Evolutionary conservation across 2,329 filamentous ascomycete species (phyloP).

Genomic region (Neofusicoccum sp.): DNA sequence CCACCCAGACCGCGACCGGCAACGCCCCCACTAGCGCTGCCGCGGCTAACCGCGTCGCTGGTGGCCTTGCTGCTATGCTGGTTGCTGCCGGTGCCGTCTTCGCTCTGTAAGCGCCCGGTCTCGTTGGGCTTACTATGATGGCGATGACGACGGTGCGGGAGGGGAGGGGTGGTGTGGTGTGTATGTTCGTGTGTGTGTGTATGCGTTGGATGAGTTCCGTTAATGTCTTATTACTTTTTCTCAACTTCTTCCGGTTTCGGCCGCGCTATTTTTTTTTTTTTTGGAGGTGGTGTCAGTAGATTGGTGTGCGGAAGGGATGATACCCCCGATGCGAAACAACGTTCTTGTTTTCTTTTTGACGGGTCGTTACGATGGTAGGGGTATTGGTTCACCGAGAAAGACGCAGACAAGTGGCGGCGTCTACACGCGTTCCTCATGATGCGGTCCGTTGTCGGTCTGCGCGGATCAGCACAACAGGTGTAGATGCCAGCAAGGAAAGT

Average conservation of each 20-base stretch:
- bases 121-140: not conserved
- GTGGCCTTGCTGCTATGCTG: not conserved
- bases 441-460: not conserved
- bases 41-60: not conserved
- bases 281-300: not conserved
- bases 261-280: not conserved
- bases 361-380: not conserved
- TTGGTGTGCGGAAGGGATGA: slow-evolving; percentile 14
- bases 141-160: not conserved
- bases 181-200: too few species aligned
- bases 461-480: not conserved
- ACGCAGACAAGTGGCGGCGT: not conserved
- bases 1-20: slow-evolving; percentile 4
- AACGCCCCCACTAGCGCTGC: slow-evolving; percentile 2
- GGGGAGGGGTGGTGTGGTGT: not conserved
- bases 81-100: not conserved
- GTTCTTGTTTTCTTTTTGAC: not conserved
- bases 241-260: not conserved
- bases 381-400: not conserved
- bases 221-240: not conserved
- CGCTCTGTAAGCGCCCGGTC: not conserved
- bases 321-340: slow-evolving; percentile 14
- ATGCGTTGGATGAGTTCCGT: too few species aligned
- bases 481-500: not conserved
- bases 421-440: not conserved